Base-by-base conservation (phyloP, 306 rosid species). In the Cicer cuneatum region DNA sequence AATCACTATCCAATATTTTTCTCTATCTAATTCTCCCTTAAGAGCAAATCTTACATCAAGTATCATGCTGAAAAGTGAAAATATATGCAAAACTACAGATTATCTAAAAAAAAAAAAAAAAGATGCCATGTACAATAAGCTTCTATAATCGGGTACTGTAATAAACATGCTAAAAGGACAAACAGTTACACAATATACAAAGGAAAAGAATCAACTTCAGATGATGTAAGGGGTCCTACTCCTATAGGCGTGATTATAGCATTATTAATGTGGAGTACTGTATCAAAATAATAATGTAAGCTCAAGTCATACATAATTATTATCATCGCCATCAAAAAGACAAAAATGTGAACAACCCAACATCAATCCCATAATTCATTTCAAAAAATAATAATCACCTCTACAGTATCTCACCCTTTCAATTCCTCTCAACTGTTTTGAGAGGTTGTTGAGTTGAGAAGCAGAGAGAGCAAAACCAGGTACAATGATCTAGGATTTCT, bases 291-390 rank as follows among this genome's bases (percentile, higher is more conserved):
- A 15, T 41, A 70, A 74, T 67, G 71, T 7, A 71, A 62, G 80
- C 72, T 79, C 59, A 77, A 72, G 67, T 59, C 81, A 79, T 47
- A 69, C 56, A 61, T 37, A 51, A 33, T 15, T 6, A 46, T 19
- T 47, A 70, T 71, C 78, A 82, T 19, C 59, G 45, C 62, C 58
- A 81, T 66, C 49, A 58, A 82, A 72, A 68, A 63, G 52, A 78
- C 73, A 81, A 86, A 77, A 63, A 56, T 78, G 59, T 53, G 79
- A 84, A 78, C 82, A 72, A 75, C 46, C 72, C 75, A 75, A 78
- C 82, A 68, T 61, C 76, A 70, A 80, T 77, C 74, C 61, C 74
- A 41, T 75, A 48, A 68, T 80, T 67, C 78, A 81, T 69, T 85
- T 81, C 81, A 81, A 76, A 82, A 79, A 83, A 46, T 46, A 12